Conservation (phyloP, 2,329 filamentous ascomycete genomes). For the Trichoderma breve region DNA sequence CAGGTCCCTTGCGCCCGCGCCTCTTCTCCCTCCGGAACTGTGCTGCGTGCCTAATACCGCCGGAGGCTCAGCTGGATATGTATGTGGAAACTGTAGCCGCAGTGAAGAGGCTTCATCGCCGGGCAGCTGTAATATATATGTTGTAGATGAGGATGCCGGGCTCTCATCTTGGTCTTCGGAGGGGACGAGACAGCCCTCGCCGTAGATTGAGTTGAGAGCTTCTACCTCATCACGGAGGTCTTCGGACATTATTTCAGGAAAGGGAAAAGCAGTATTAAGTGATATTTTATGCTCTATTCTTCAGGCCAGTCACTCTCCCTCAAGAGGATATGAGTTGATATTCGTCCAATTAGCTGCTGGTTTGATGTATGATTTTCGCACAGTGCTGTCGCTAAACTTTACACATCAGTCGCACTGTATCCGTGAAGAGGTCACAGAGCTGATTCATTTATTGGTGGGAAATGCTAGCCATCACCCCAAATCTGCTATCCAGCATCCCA, state of each 20-base stretch:
- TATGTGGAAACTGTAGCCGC: conserved; percentile 64
- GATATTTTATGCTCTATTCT: not conserved
- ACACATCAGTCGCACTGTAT: conserved; percentile 1
- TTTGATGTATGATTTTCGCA: conserved; percentile 18
- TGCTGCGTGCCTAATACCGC: conserved; percentile 76
- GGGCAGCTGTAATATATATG: conserved; percentile 66
- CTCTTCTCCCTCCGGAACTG: conserved; percentile 69
- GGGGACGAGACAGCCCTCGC: conserved; percentile 58
- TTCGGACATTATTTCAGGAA: conserved; percentile 47
- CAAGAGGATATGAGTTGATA: not conserved
- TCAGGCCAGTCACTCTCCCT: not conserved
- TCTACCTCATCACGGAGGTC: conserved; percentile 71
- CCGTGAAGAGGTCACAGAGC: not conserved
- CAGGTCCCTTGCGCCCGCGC: conserved; percentile 71
- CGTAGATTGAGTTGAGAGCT: conserved; percentile 83
- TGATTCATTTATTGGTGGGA: not conserved
- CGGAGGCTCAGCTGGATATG: conserved; percentile 75
- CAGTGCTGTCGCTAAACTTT: not conserved
- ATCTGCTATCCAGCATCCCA: too few species aligned
- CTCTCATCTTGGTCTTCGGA: conserved; percentile 32
- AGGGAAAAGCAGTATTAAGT: too few species aligned
- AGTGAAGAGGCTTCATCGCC: conserved; percentile 58
- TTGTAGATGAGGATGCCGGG: conserved; percentile 14
- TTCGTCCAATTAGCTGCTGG: not conserved
- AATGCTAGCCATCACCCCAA: not conserved